Base-by-base conservation (phyloP, 768 basidiomycete species). In the Pleurotus eryngii region DNA sequence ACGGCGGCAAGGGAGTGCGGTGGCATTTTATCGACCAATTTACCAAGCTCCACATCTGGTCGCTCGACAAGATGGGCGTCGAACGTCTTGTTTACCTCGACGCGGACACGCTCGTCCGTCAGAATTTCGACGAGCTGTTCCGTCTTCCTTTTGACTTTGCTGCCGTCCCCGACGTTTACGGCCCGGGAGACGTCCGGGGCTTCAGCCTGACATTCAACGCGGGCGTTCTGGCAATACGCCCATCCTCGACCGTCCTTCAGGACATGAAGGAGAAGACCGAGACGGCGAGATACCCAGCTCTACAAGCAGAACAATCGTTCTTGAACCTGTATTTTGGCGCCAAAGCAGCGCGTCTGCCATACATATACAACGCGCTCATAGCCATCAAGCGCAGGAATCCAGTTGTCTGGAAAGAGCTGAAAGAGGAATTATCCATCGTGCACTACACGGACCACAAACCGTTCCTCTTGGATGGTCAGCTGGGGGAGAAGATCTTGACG, bases 391-490 rank as follows among this genome's bases (percentile, higher is more conserved):
- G 57, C 42, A 60, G 67, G 37, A 67, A 63, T 55, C 67, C 65
- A n/a, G 49, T 40, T 47, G 45, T 76, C 49, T 78, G 76, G 76
- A 63, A 63, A 58, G 68, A 61, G 7, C 60, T 75, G 57, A 58
- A 59, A 51, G 59, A 60, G 5, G 72, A 74, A 57, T 63, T 72
- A 45, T 64, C 72, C 27, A 63, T 76, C 48, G 65, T 76, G 22
- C 76, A 76, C 60, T 78, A 76, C 60, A 73, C 76, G n/a, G 37
- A 65, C 3, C 92, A 93, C 1, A 79, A 81, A 57, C 79, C 85
- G n/a, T 80, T 98, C 2, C 95, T 95, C 17, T 65, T 83, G 7
- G 94, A 94, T 1, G 96, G 70, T 37, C 70, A 42, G 15, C 30
- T 49, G 65, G 56, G 50, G 48, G 56, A 57, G 49, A 18, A 56